phyloP scores from a whole-genome alignment of 1,139 yeast species.

The Yamadazyma mexicana region DNA sequence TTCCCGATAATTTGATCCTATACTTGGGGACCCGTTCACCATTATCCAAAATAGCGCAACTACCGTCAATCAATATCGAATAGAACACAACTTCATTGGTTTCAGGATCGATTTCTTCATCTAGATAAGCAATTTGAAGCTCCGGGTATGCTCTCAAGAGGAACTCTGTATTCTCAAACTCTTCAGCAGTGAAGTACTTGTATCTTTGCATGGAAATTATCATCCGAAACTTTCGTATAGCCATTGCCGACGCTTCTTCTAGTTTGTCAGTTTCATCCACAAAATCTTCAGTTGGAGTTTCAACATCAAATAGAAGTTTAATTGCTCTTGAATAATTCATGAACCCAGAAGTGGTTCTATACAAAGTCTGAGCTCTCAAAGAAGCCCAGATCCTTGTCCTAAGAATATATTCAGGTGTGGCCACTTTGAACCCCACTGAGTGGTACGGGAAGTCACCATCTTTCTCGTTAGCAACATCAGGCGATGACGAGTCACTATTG shows the following conservation, averaged over 20 bases:
- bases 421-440: slow-evolving; percentile 53
- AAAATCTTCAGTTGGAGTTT: slow-evolving; percentile 25
- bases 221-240: slow-evolving; percentile 50
- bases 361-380: slow-evolving; percentile 53
- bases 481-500: slow-evolving; percentile 30
- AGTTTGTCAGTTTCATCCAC: slow-evolving; percentile 27
- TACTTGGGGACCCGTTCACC: slow-evolving; percentile 44
- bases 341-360: slow-evolving; percentile 56
- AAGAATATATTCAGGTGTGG: slow-evolving; percentile 52
- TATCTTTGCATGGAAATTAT: slow-evolving; percentile 46
- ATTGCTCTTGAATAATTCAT: slow-evolving; percentile 58
- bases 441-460: slow-evolving; percentile 42
- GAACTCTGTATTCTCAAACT: slow-evolving; percentile 36
- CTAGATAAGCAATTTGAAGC: slow-evolving; percentile 44
- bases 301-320: slow-evolving; percentile 48
- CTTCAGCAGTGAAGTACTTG: slow-evolving; percentile 34
- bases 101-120: slow-evolving; percentile 29
- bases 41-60: slow-evolving; percentile 36
- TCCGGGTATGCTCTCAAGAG: slow-evolving; percentile 46
- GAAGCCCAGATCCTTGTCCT: slow-evolving; percentile 62
- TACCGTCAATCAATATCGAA: slow-evolving; percentile 45
- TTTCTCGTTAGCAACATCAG: slow-evolving; percentile 14
- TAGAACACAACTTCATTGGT: slow-evolving; percentile 27
- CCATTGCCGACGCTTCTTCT: slow-evolving; percentile 38
- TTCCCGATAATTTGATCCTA: slow-evolving; percentile 48